Percentiles rank a stretch among this genome's conserved stretches.
These are phyloP conservation scores for Boletus mariae DNA, from an alignment of 1,284 basidiomycete species.

Conservation along the genomic window DNA sequence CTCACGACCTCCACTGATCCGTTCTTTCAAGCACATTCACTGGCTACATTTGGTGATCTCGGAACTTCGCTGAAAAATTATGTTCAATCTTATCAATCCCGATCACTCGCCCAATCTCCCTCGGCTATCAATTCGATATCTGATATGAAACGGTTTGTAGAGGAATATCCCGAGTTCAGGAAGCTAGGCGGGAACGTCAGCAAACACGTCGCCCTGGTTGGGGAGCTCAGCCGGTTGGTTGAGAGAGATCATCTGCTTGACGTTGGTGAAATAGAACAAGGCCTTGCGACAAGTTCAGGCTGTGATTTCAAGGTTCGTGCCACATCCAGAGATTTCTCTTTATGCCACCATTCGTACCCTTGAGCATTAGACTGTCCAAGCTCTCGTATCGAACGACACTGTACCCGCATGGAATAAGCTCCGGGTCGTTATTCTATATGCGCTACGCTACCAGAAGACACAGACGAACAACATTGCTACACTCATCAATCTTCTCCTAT, in stretches of 20 bases:
- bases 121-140: conserved; percentile 91
- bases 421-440: conserved; percentile 90
- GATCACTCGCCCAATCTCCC: conserved; percentile 74
- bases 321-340: not conserved
- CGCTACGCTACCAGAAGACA: conserved; percentile 93
- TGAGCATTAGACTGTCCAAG: conserved; percentile 66
- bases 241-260: conserved; percentile 83
- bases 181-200: conserved; percentile 97
- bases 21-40: conserved; percentile 90
- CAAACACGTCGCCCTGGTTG: conserved; percentile 96
- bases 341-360: conserved; percentile 4
- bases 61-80: conserved; percentile 92
- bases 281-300: conserved; percentile 88
- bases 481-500: conserved; percentile 79
- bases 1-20: conserved; percentile 89
- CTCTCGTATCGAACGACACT: conserved; percentile 62
- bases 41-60: conserved; percentile 96
- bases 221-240: conserved; percentile 90
- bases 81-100: conserved; percentile 91
- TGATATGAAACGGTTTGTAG: conserved; percentile 98
- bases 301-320: conserved; percentile 77
- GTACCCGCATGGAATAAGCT: conserved; percentile 84
- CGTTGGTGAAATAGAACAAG: conserved; percentile 95
- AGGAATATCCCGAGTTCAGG: conserved; percentile 97
- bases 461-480: conserved; percentile 79